Base-by-base conservation (phyloP, 306 rosid species). In the Urtica urens region DNA sequence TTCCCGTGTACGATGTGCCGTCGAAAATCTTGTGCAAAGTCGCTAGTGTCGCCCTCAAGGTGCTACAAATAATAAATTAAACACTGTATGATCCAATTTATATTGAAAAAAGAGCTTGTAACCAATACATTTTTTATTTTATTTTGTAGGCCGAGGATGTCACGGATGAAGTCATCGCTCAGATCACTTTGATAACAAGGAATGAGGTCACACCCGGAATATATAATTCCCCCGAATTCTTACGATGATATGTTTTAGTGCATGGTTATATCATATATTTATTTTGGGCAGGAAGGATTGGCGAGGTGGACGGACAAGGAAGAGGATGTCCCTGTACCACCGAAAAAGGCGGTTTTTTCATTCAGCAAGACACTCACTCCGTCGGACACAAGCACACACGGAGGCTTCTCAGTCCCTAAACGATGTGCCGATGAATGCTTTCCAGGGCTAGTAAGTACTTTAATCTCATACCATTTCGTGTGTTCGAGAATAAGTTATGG, bases 401-500 rank as follows among this genome's bases (percentile, higher is more conserved):
- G 94, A 60, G 94, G 88, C 69, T 69, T 76, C 35, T 79, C 94
- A 26, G 64, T 83, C 37, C 94, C 76, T 11, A 83, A 59, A 59
- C 48, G 65, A 46, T 54, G 63, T 18, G 94, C 94, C 13, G 68
- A 57, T 23, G 78, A 60, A 41, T 79, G 78, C 65, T 63, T 83
- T 56, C 85, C 68, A 3, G 74, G 62, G 23, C 78, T 83, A 85
- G 94, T 83, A 58, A 39, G 84, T 70, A 15, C 69, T 58, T 51
- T 64, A 28, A 16, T 28, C 10, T 4, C 33, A 28, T 28, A 28
- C 33, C 55, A 38, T 49, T 52, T 21, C n/a, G 15, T 35, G 40
- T 35, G 40, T 35, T 35, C 2, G 40, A 3, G 11, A 14, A n/a
- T 42, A 9, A 39, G 27, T 35, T 57, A 20, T 42, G 25, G 53